Conservation (phyloP, 257 asterid species). For the Cinchona pubescens region DNA sequence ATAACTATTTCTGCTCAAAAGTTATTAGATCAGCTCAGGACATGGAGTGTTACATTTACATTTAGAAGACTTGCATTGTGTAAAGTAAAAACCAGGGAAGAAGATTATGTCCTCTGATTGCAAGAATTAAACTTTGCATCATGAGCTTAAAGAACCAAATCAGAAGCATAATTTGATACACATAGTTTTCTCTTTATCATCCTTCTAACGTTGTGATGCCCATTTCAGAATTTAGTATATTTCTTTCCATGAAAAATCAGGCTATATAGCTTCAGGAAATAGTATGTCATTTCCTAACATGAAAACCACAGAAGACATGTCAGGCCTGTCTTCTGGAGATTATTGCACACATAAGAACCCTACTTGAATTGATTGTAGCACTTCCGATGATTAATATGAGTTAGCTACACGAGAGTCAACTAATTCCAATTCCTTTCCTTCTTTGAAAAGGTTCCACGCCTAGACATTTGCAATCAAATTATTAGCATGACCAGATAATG, state of each 20-base stretch:
- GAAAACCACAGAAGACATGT: constrained; percentile 32
- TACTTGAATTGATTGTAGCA: constrained; percentile 30
- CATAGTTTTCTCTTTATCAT: background rate
- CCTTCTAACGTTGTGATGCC: background rate
- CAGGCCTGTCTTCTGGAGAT: constrained; percentile 35
- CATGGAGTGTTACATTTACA: too few relatives aligned
- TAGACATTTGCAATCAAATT: constrained; percentile 10
- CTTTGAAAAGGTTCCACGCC: constrained; percentile 32
- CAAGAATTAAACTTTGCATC: background rate
- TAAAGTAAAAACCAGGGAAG: background rate
- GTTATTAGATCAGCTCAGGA: too few relatives aligned
- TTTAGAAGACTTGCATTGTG: too few relatives aligned
- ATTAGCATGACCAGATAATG: background rate
- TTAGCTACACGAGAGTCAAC: constrained; percentile 16
- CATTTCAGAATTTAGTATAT: background rate
- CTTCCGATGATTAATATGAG: constrained; percentile 16
- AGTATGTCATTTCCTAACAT: constrained; percentile 30
- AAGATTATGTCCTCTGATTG: background rate
- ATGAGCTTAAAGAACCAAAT: background rate
- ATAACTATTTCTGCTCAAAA: too few relatives aligned
- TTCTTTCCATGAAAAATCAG: constrained; percentile 34
- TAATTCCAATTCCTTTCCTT: constrained; percentile 26
- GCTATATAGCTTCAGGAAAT: constrained; percentile 30
- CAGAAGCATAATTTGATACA: too few relatives aligned
- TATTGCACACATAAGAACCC: constrained; percentile 40